Percentiles rank a stretch among this genome's conserved stretches.
phyloP scores from a whole-genome alignment of 139 green algal genomes.

The Asterochloris sp. region DNA sequence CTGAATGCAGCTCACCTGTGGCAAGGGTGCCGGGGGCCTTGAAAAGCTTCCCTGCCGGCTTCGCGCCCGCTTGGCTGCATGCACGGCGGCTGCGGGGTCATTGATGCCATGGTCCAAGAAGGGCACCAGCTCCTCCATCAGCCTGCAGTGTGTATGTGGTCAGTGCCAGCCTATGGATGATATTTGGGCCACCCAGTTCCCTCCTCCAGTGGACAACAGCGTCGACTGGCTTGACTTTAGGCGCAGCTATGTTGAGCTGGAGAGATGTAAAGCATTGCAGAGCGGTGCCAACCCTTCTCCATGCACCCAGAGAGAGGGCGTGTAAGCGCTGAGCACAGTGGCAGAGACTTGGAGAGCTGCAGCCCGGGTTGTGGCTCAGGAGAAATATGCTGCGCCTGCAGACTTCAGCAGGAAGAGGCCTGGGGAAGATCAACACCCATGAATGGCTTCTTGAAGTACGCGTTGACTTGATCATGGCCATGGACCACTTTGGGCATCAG shows the following conservation, averaged over 20 bases:
- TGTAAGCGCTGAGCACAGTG: too few species aligned
- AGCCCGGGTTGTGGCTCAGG: too few species aligned
- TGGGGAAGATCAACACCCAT: too few species aligned
- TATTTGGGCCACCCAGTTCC: background rate
- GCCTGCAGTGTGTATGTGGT: conserved; percentile 16
- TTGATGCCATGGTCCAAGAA: conserved; percentile 75
- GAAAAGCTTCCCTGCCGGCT: background rate
- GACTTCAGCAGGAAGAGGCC: too few species aligned
- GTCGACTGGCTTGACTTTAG: background rate
- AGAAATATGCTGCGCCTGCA: too few species aligned
- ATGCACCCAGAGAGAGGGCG: too few species aligned
- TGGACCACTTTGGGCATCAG: too few species aligned
- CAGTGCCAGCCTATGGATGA: background rate
- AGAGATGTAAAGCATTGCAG: background rate
- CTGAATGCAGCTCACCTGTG: background rate
- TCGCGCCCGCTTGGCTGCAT: conserved; percentile 17
- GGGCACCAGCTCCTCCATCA: conserved; percentile 76
- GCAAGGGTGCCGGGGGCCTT: background rate
- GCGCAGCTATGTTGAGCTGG: background rate
- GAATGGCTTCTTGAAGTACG: too few species aligned
- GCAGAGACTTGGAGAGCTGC: too few species aligned
- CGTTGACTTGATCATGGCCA: too few species aligned
- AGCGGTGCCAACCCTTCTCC: background rate
- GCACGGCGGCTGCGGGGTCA: conserved; percentile 44
- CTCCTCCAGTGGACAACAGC: background rate